phyloP scores from a whole-genome alignment of 1,139 yeast genomes.

The Taiozyma sp. region DNA sequence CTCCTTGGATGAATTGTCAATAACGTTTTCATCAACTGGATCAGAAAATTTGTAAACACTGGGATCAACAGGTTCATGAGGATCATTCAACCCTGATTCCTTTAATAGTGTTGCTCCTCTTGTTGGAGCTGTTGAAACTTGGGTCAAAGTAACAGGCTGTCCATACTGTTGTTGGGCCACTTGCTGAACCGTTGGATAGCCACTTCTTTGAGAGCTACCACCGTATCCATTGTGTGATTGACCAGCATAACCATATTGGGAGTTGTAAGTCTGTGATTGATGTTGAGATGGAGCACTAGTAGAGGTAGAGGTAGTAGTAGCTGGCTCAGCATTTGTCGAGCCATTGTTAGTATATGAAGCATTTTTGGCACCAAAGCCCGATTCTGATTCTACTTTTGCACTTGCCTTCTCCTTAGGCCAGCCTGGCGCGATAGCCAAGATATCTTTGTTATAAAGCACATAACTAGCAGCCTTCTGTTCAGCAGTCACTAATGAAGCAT shows the following conservation, averaged over 20 bases:
- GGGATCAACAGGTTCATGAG: not conserved
- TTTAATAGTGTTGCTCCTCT: not conserved
- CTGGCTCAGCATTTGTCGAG: not conserved
- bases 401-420: not conserved
- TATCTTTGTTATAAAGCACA: constrained; percentile 1
- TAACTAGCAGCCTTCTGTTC: constrained; percentile 7
- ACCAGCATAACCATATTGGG: not conserved
- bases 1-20: constrained; percentile 16
- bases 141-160: not conserved
- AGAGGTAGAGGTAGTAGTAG: not conserved
- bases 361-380: not conserved
- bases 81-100: not conserved
- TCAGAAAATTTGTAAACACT: not conserved
- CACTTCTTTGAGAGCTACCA: not conserved
- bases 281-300: not conserved
- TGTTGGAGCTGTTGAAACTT: not conserved
- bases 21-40: constrained; percentile 2
- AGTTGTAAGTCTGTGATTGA: not conserved
- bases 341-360: not conserved
- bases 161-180: not conserved
- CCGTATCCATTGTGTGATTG: not conserved
- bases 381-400: not conserved
- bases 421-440: not conserved
- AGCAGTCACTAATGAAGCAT: constrained; percentile 7
- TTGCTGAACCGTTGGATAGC: not conserved